Evolutionary conservation across 371 early-diverging fungal genomes (phyloP).

Genomic region (Coemansia sp.): DNA sequence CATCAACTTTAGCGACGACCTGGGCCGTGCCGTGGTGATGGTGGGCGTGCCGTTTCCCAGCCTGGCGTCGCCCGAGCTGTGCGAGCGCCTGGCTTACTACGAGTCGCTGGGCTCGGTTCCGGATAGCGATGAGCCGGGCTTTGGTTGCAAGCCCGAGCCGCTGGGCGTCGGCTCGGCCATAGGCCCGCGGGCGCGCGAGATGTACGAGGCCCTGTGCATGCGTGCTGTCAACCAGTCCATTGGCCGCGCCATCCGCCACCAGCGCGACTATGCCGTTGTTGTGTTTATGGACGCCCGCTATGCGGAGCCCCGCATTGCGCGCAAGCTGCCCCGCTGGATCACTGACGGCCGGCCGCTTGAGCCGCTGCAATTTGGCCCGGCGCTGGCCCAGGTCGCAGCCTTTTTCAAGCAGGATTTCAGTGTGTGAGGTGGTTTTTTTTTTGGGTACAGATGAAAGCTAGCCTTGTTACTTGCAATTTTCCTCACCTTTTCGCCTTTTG

Average conservation of each 20-base stretch:
- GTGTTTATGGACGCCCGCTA: constrained; percentile 52
- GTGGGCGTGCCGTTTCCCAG: constrained; percentile 89
- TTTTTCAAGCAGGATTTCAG: constrained; percentile 33
- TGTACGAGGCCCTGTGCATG: constrained; percentile 94
- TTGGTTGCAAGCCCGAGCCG: too few relatives aligned
- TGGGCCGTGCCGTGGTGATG: constrained; percentile 87
- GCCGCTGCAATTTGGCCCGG: constrained; percentile 13
- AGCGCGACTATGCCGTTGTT: constrained; percentile 52
- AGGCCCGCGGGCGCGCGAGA: constrained; percentile 62
- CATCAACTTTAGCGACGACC: constrained; percentile 89
- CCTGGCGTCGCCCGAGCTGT: constrained; percentile 66
- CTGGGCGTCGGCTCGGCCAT: constrained; percentile 1
- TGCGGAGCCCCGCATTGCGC: constrained; percentile 33
- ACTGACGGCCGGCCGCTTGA: neutral
- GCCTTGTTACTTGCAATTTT: neutral
- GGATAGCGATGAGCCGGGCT: too few relatives aligned
- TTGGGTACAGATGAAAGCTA: neutral
- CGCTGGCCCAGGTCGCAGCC: constrained; percentile 15
- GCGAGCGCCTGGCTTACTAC: constrained; percentile 72
- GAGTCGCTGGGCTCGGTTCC: constrained; percentile 2
- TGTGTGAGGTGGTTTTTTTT: neutral
- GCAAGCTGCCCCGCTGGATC: constrained; percentile 52
- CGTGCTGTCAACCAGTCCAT: constrained; percentile 96
- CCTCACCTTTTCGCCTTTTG: neutral
- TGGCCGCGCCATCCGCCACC: constrained; percentile 61